phyloP scores from a whole-genome alignment of 768 basidiomycete genomes.

The Tylopilus sp. region DNA sequence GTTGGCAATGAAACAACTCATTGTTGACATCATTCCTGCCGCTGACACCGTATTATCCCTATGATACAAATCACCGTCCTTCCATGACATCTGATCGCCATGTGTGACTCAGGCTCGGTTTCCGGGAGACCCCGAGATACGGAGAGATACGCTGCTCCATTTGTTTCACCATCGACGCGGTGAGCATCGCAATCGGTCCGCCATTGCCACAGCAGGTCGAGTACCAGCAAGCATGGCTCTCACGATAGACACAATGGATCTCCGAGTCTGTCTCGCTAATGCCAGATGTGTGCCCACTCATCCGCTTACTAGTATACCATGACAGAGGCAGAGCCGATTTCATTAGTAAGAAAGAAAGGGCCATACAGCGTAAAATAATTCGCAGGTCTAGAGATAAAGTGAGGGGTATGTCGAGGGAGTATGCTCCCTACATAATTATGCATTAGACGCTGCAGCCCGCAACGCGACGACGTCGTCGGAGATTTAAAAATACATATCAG shows the following conservation, averaged over 20 bases:
- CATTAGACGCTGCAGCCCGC: not conserved
- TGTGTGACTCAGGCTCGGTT: constrained; percentile 17
- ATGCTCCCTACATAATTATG: constrained; percentile 16
- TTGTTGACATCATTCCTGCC: constrained; percentile 21
- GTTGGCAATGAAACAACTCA: constrained; percentile 20
- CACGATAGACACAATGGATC: constrained; percentile 1
- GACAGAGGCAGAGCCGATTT: not conserved
- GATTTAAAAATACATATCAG: constrained; percentile 25
- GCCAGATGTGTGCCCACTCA: not conserved
- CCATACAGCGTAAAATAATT: constrained; percentile 21
- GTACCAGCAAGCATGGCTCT: not conserved
- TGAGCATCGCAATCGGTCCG: constrained; percentile 10
- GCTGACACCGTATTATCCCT: constrained; percentile 2
- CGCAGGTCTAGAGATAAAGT: constrained; percentile 6
- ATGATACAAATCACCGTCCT: constrained; percentile 9
- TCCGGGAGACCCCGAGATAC: constrained; percentile 15
- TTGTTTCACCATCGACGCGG: constrained; percentile 26
- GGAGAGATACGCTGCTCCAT: constrained; percentile 17
- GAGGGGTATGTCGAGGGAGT: constrained; percentile 12
- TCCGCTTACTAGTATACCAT: not conserved
- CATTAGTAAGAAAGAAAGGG: not conserved
- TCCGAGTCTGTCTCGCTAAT: not conserved
- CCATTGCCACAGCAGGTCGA: not conserved
- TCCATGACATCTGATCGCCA: constrained; percentile 27
- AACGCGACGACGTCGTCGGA: constrained; percentile 5